Evolutionary conservation across 192 early-diverging fungal species (phyloP).

Genomic region (Phycomyces nitens): DNA sequence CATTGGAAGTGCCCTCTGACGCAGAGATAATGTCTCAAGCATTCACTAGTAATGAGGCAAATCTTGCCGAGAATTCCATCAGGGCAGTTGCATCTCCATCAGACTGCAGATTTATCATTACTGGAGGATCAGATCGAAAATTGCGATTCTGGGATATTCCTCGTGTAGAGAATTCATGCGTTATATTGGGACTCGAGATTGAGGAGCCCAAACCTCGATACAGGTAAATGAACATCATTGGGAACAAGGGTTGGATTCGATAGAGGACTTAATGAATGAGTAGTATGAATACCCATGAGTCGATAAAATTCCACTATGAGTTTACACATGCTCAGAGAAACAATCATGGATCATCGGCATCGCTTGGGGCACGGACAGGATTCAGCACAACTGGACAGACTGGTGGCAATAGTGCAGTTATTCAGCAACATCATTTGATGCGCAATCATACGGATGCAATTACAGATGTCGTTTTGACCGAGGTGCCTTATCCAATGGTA

Average conservation of each 20-base stretch:
- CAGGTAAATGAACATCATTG: too few relatives aligned
- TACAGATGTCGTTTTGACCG: conserved; percentile 62
- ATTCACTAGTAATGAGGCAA: conserved; percentile 53
- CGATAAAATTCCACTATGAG: conserved; percentile 38
- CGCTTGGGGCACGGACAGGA: conserved; percentile 9
- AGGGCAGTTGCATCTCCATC: conserved; percentile 54
- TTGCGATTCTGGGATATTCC: conserved; percentile 80
- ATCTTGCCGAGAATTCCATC: conserved; percentile 54
- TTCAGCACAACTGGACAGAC: conserved; percentile 5
- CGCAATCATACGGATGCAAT: conserved; percentile 73
- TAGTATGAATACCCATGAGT: conserved; percentile 57
- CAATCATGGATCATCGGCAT: neutral
- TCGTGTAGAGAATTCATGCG: conserved; percentile 66
- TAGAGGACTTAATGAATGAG: neutral
- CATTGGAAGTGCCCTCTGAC: conserved; percentile 36
- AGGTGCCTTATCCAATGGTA: conserved; percentile 71
- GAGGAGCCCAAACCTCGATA: conserved; percentile 58
- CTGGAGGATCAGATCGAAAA: conserved; percentile 81
- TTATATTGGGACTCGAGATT: conserved; percentile 61
- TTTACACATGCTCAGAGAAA: conserved; percentile 6
- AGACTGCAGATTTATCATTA: conserved; percentile 64
- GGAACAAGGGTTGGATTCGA: neutral
- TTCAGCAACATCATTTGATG: conserved; percentile 54
- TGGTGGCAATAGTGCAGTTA: conserved; percentile 10
- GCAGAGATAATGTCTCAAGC: conserved; percentile 50